A percentile compares a stretch with the other conserved stretches of the same genome.
Evolutionary conservation across 257 asterid genomes (phyloP).

Genomic region (Eustoma russellianum): DNA sequence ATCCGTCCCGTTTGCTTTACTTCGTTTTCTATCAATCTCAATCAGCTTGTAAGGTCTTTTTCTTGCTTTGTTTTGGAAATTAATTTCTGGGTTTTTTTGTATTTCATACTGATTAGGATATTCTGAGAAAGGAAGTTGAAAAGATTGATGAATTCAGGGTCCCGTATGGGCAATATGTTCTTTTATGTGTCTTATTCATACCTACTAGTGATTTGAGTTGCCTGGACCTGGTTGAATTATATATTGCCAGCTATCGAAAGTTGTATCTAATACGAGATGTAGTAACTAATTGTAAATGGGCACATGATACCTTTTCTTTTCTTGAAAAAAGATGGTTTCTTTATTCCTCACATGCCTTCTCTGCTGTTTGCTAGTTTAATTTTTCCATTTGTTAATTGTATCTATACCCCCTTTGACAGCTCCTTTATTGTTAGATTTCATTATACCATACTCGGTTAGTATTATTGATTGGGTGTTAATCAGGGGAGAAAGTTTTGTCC

Average conservation of each 20-base stretch:
- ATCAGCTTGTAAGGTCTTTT: constrained; percentile 1
- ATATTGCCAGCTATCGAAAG: not conserved
- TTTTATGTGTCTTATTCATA: not conserved
- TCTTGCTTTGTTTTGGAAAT: not conserved
- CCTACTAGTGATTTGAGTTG: not conserved
- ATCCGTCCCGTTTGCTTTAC: not conserved
- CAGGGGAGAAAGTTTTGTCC: not conserved
- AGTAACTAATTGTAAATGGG: not conserved
- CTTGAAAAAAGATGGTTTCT: not conserved
- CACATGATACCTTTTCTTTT: not conserved
- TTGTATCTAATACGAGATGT: not conserved
- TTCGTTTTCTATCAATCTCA: not conserved
- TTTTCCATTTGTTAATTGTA: not conserved
- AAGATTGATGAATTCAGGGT: not conserved
- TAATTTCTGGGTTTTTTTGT: not conserved
- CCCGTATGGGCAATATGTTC: not conserved
- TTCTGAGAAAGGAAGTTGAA: not conserved
- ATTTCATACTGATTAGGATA: not conserved
- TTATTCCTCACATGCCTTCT: constrained; percentile 4
- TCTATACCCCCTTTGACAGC: not conserved
- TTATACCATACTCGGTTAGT: not conserved
- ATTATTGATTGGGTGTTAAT: not conserved
- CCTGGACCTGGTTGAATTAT: not conserved
- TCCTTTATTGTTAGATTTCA: not conserved
- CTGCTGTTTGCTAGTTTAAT: not conserved